Percentiles rank a stretch among this genome's conserved stretches.
phyloP scores from a whole-genome alignment of 192 early-diverging fungal species.

The Backusella morwellensis region DNA sequence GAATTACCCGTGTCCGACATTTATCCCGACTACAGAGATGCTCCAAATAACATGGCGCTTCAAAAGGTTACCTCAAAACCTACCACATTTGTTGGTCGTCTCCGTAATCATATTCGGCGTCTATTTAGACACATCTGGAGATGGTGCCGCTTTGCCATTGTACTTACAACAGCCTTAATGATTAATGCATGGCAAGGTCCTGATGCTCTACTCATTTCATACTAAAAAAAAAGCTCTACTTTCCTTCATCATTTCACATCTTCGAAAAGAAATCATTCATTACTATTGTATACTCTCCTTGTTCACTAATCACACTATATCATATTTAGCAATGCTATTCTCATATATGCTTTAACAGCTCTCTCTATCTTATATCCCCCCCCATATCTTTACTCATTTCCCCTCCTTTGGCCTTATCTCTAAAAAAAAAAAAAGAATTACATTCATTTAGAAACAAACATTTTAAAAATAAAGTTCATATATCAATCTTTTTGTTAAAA shows the following conservation, averaged over 20 bases:
- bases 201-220: conserved; percentile 24
- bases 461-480: background rate
- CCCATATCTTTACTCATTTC: background rate
- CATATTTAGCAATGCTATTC: background rate
- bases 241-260: background rate
- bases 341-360: background rate
- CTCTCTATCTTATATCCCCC: background rate
- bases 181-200: conserved; percentile 56
- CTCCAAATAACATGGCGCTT: background rate
- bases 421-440: background rate
- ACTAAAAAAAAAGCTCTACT: background rate
- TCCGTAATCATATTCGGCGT: conserved; percentile 9
- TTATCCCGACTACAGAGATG: conserved; percentile 10
- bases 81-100: conserved; percentile 18
- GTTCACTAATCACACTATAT: background rate
- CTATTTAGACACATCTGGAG: conserved; percentile 48
- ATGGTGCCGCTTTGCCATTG: conserved; percentile 52
- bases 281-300: background rate
- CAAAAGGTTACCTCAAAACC: background rate
- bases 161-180: conserved; percentile 48
- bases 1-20: conserved; percentile 1
- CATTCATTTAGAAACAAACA: conserved; percentile 3
- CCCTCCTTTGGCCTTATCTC: background rate
- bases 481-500: background rate
- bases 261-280: background rate